These are phyloP conservation scores for Euphorbia schlechtendalii DNA, from an alignment of 441 rosid genomes.

Conservation along the genomic window DNA sequence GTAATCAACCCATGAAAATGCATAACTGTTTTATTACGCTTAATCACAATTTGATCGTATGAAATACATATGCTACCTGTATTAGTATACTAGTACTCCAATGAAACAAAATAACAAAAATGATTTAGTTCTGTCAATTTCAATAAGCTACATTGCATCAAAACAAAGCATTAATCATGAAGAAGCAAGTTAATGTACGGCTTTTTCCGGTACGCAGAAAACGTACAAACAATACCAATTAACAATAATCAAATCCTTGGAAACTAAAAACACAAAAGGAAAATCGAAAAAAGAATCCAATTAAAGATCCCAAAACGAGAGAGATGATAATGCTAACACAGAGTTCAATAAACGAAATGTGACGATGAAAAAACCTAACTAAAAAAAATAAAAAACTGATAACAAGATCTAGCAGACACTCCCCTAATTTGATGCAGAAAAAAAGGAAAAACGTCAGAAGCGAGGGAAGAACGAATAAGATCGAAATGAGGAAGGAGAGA, in stretches of 20 bases:
- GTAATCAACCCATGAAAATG: background rate
- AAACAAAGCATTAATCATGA: too few species aligned
- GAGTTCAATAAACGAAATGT: background rate
- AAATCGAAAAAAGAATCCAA: background rate
- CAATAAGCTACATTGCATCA: background rate
- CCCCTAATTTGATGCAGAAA: background rate
- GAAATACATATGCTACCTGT: background rate
- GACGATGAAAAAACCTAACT: background rate
- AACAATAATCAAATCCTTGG: background rate
- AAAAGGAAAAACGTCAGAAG: background rate
- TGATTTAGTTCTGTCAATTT: background rate
- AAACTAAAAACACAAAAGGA: background rate
- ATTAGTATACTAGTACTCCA: background rate
- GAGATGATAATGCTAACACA: background rate
- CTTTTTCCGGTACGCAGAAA: background rate
- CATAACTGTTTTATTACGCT: background rate
- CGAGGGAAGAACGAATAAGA: background rate
- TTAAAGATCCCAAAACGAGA: constrained; percentile 8
- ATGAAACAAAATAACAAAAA: background rate
- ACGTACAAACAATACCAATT: background rate
- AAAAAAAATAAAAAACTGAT: background rate
- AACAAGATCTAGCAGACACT: constrained; percentile 1
- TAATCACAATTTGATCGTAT: background rate
- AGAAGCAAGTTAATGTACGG: background rate
- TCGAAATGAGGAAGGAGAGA: background rate